Evolutionary conservation across 2,329 filamentous ascomycete species (phyloP), one percentile per base, ranked within the genome.

Genomic region (Knufia petricola): DNA sequence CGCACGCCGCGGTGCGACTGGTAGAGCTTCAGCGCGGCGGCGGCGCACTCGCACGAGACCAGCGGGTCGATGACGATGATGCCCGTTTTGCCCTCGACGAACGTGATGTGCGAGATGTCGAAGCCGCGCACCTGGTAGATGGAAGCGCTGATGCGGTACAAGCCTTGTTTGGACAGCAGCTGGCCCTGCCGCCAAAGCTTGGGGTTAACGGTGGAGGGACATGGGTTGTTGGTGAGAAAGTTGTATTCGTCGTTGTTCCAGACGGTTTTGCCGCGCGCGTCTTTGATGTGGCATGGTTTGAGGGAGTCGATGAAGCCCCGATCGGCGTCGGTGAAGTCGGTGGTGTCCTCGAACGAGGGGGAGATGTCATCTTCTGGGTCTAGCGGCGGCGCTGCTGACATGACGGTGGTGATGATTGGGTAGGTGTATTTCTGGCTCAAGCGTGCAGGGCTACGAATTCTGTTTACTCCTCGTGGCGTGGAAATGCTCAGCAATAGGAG

Each of bases 291-390:
- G 34, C 56, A 50, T 28, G 55, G 51, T 4, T 55, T 40, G 9
- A 58, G 52, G 1, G 50, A 31, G 2, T 43, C 52, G 20, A 61
- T 55, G 40, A 60, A 57, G 39, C 60, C 59, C 2, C 57, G 55
- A n/a, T 52, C 38, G 12, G 55, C 53, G 24, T 48, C 23, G 2
- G 20, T 10, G 23, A 48, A 48, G 32, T 48, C 45, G 4, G 3
- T 7, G 24, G 10, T 40, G 23, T 48, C 44, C 7, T 19, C 30
- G 20, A 39, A 47, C 6, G 32, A 47, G 10, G 45, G 45, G 20
- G 24, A 43, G 28, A 30, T 30, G 75, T 50, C 77, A 78, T 12
- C 71, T n/a, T n/a, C n/a, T n/a, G n/a, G n/a, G n/a, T n/a, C n/a
- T n/a, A n/a, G n/a, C n/a, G n/a, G n/a, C n/a, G n/a, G n/a, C n/a